Evolutionary conservation across 2,329 filamentous ascomycete genomes (phyloP).

Genomic region (Berkeleyomyces basicola): DNA sequence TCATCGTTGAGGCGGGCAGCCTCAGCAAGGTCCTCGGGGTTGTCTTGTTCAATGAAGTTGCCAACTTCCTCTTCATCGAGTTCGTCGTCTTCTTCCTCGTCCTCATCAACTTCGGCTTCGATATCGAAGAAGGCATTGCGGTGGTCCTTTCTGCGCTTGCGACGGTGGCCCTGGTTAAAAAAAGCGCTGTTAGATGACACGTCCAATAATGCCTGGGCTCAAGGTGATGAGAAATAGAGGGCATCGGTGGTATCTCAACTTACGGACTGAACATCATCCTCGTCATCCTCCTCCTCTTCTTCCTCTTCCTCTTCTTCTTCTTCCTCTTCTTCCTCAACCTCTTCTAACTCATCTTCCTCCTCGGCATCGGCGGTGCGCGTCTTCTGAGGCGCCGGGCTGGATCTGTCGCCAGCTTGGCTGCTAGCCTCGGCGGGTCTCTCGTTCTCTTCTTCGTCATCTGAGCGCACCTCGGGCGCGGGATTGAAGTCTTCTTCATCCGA

Average conservation of each 20-base stretch:
- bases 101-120: conserved; percentile 93
- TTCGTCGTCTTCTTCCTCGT: conserved; percentile 75
- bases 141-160: conserved; percentile 63
- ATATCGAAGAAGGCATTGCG: conserved; percentile 89
- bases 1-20: conserved; percentile 73
- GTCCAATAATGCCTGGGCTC: background rate
- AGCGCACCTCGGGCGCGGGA: conserved; percentile 55
- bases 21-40: conserved; percentile 77
- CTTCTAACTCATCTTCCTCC: conserved; percentile 11
- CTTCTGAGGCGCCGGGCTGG: conserved; percentile 7
- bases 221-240: background rate
- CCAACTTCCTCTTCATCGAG: conserved; percentile 72
- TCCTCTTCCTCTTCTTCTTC: conserved; percentile 24
- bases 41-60: conserved; percentile 74
- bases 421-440: conserved; percentile 22
- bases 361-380: conserved; percentile 3
- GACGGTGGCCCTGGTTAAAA: conserved; percentile 40
- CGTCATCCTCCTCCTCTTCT: conserved; percentile 27
- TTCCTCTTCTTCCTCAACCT: conserved; percentile 19
- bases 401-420: conserved; percentile 12
- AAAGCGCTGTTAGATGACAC: background rate
- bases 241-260: background rate
- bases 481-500: conserved; percentile 83
- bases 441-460: conserved; percentile 45
- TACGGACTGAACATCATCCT: conserved; percentile 52